phyloP scores from a whole-genome alignment of 805 yeast genomes.

The Candida insectalens region DNA sequence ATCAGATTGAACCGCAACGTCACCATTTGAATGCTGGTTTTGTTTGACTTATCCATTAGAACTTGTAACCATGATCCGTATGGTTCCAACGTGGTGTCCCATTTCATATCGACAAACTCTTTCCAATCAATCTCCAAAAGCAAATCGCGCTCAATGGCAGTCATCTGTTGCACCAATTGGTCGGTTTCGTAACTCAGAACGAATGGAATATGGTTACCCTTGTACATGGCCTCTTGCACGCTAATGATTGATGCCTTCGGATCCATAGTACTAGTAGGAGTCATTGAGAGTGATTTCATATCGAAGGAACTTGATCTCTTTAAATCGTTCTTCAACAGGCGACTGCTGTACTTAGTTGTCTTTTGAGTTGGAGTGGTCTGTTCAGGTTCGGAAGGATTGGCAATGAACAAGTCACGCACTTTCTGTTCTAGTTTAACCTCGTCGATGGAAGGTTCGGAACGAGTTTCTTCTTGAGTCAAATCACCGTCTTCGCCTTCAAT shows the following conservation, averaged over 20 bases:
- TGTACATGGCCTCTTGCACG: slow-evolving; percentile 33
- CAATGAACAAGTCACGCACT: slow-evolving; percentile 25
- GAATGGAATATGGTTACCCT: slow-evolving; percentile 68
- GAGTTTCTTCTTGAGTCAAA: too few species aligned
- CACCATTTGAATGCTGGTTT: slow-evolving; percentile 70
- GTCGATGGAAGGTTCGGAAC: slow-evolving; percentile 11
- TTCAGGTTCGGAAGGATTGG: slow-evolving; percentile 11
- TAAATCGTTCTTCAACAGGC: slow-evolving; percentile 4
- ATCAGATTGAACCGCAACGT: slow-evolving; percentile 80
- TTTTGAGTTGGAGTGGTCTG: slow-evolving; percentile 3
- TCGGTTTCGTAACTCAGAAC: slow-evolving; percentile 62
- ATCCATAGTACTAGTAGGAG: slow-evolving; percentile 17
- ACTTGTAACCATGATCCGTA: slow-evolving; percentile 79
- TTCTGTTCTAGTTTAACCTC: slow-evolving; percentile 22
- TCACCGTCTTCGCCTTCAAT: slow-evolving; percentile 5
- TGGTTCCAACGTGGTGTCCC: slow-evolving; percentile 59
- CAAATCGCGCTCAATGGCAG: slow-evolving; percentile 79
- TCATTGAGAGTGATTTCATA: slow-evolving; percentile 17
- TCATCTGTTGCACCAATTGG: slow-evolving; percentile 69
- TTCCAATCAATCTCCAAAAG: slow-evolving; percentile 86
- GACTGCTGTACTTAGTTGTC: slow-evolving; percentile 2
- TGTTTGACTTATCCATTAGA: slow-evolving; percentile 37
- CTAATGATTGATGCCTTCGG: slow-evolving; percentile 9
- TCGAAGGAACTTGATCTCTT: slow-evolving; percentile 17
- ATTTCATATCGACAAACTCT: slow-evolving; percentile 66